Percentiles rank a stretch among this genome's conserved stretches.
phyloP scores from a whole-genome alignment of 2,329 filamentous ascomycete genomes.

The Coniella lustricola region DNA sequence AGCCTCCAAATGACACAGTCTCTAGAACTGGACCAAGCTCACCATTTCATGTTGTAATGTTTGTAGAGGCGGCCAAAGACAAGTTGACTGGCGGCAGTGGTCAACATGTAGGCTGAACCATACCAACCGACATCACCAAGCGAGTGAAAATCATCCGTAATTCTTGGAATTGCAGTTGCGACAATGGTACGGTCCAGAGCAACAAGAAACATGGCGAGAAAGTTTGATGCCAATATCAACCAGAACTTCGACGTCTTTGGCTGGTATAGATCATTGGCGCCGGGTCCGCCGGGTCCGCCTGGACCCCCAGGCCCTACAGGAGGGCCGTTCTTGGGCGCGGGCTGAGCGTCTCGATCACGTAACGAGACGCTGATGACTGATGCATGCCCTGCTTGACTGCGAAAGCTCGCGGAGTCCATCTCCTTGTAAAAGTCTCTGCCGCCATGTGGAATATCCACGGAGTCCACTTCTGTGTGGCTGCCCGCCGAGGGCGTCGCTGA shows the following conservation, averaged over 20 bases:
- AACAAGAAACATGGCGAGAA: slow-evolving; percentile 49
- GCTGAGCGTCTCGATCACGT: not conserved
- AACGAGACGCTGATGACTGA: not conserved
- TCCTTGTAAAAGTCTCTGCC: too few species aligned
- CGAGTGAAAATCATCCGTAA: slow-evolving; percentile 51
- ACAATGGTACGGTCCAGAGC: slow-evolving; percentile 53
- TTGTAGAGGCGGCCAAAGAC: slow-evolving; percentile 48
- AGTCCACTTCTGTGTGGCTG: too few species aligned
- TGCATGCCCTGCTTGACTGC: too few species aligned
- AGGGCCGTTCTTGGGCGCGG: not conserved
- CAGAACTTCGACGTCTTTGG: slow-evolving; percentile 49
- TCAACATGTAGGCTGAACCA: slow-evolving; percentile 54
- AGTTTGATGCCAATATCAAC: slow-evolving; percentile 46
- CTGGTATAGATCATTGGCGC: slow-evolving; percentile 36
- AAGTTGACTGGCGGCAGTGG: slow-evolving; percentile 48
- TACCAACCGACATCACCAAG: slow-evolving; percentile 56
- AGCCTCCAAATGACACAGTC: not conserved
- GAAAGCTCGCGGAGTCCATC: too few species aligned
- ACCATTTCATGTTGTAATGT: slow-evolving; percentile 45
- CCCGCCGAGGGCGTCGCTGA: too few species aligned
- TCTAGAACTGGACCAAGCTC: slow-evolving; percentile 14
- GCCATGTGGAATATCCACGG: too few species aligned
- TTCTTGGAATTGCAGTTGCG: slow-evolving; percentile 46
- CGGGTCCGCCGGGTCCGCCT: not conserved
- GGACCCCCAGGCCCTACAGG: slow-evolving; percentile 2